Conservation (phyloP, 208 protist genomes). For the Trypanosoma melophagium region DNA sequence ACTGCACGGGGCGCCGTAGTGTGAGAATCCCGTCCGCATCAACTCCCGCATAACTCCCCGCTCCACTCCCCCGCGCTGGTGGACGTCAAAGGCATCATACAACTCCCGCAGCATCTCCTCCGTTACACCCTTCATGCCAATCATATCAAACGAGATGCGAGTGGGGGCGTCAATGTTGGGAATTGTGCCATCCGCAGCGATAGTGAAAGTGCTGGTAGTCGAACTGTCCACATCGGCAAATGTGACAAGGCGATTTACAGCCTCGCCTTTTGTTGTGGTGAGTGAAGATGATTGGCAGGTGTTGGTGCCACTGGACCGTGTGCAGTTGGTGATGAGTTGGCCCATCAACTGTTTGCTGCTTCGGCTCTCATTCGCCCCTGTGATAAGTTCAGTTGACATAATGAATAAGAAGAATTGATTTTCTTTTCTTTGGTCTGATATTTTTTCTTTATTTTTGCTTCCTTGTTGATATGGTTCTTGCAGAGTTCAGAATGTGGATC, state of each 20-base stretch:
- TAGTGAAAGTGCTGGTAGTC: background rate
- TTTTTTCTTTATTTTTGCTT: no score
- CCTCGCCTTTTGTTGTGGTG: background rate
- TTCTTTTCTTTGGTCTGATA: background rate
- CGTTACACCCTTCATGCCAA: constrained; percentile 19
- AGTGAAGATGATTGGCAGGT: background rate
- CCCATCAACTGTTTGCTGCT: constrained; percentile 4
- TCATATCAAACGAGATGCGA: constrained; percentile 25
- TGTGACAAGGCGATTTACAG: constrained; percentile 6
- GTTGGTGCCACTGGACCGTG: background rate
- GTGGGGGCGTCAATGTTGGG: background rate
- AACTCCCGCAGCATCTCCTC: constrained; percentile 32
- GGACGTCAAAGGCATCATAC: constrained; percentile 30
- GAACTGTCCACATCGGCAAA: constrained; percentile 3
- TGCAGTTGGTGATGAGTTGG: constrained; percentile 1
- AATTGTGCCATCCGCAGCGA: background rate
- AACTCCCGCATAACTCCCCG: constrained; percentile 30
- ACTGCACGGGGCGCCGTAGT: constrained; percentile 31
- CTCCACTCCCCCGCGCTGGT: constrained; percentile 25
- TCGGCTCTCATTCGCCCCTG: background rate
- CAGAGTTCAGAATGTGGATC: no score
- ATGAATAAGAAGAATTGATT: background rate
- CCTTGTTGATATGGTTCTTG: no score
- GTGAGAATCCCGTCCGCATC: constrained; percentile 20
- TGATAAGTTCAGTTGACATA: constrained; percentile 1